phyloP scores from a whole-genome alignment of 768 basidiomycete species.

The Boletus sensibilis region DNA sequence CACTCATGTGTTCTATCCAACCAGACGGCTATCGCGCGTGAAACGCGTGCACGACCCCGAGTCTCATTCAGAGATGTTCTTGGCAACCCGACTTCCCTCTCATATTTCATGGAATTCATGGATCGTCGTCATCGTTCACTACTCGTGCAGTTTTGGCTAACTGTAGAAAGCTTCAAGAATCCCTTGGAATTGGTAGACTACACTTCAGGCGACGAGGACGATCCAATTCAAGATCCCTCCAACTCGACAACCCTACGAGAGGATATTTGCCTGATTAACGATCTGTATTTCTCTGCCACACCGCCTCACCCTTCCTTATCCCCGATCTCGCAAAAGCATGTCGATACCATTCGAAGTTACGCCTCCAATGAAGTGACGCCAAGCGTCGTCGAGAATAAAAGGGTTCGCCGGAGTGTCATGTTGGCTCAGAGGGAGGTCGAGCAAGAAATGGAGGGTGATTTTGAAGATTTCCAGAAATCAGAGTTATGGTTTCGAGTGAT shows the following conservation, averaged over 20 bases:
- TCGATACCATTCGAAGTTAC: conserved; percentile 68
- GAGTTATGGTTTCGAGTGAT: conserved; percentile 92
- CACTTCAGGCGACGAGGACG: conserved; percentile 58
- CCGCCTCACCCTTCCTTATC: conserved; percentile 58
- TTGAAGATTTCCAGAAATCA: conserved; percentile 82
- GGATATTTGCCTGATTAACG: conserved; percentile 86
- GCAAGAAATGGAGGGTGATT: conserved; percentile 88
- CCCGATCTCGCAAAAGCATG: conserved; percentile 66
- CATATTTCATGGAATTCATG: conserved; percentile 99
- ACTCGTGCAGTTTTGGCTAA: conserved; percentile 95
- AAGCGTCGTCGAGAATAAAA: conserved; percentile 42
- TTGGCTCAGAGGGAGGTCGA: conserved; percentile 84
- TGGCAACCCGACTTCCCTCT: conserved; percentile 83
- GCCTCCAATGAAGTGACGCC: conserved; percentile 49
- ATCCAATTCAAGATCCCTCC: conserved; percentile 55
- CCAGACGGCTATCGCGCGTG: conserved; percentile 44
- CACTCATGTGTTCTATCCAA: conserved; percentile 2
- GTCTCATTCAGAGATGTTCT: conserved; percentile 77
- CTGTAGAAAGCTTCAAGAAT: conserved; percentile 96
- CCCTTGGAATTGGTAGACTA: conserved; percentile 82
- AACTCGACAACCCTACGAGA: conserved; percentile 68
- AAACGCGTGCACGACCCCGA: conserved; percentile 44
- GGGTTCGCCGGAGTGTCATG: conserved; percentile 76
- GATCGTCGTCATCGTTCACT: conserved; percentile 82
- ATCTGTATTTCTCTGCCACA: conserved; percentile 75